Base-by-base conservation (phyloP, 441 rosid species). In the Geranium incanum region DNA sequence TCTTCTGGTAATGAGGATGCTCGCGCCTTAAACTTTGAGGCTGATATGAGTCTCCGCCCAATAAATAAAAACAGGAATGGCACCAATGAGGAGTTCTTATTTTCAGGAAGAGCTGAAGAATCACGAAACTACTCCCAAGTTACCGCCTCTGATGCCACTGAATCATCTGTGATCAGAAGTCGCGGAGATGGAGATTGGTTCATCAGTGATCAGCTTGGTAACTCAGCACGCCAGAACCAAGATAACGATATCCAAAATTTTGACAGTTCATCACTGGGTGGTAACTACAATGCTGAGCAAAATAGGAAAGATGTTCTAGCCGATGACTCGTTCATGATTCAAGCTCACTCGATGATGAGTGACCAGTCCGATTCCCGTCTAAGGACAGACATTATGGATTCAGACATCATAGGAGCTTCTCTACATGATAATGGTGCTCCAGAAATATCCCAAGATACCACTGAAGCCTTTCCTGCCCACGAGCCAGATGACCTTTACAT, bases 401-500 rank as follows among this genome's bases (percentile, higher is more conserved):
- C 94, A 0, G 92, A 87, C 64, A 79, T 85, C 63, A 75, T 81
- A 63, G 91, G 77, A 78, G 83, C 76, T 72, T 38, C 77, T 72
- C 33, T 28, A 28, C 33, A 28, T 28, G 33, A 28, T 28, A 28
- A 28, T 28, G 33, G 33, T 28, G 3, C 33, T 28, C 33, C 33
- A 28, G 87, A 88, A 62, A 70, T 67, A 70, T 77, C 72, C 5
- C 78, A 15, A 5, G 70, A 76, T 64, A 83, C 77, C 68, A 66
- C 66, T 45, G 79, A 67, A 67, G 74, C 78, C 36, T 15, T 67
- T 38, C 70, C 48, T 52, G 68, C 67, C 16, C 78, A 76, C 63
- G 97, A 95, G 70, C 99, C 97, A 67, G 97, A 95, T 83, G 99
- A 95, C 64, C 96, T 95, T 76, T 88, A 78, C 80, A 90, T 95